Evolutionary conservation across 2,329 filamentous ascomycete genomes (phyloP), one percentile per base, ranked within the genome.

Genomic region (Thelonectria blattea): DNA sequence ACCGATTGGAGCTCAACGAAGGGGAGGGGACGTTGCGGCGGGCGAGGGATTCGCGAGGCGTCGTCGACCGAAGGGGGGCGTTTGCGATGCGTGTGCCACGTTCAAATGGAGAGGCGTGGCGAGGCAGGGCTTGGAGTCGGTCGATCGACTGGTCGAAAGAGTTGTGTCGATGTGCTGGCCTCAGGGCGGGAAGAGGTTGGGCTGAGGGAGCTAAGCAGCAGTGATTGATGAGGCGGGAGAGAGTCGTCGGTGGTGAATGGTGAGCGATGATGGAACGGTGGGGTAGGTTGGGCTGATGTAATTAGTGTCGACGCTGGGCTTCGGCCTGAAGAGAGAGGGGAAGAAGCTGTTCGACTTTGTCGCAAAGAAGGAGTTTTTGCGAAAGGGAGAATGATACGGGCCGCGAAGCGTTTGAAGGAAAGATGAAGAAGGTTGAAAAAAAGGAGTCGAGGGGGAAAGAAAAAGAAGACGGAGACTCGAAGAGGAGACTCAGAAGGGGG

Each of bases 401-500:
- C 27, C 27, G 8, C 27, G 27, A 30, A 2, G 27, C 50, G 51
- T 60, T 47, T 49, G 30, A 56, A 59, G 47, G 56, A 61, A 61
- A 42, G 56, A 45, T 49, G 55, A 56, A 54, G 61, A 61, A 50
- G 52, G 52, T n/a, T 42, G 62, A 52, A 58, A 54, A 20, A 62
- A 54, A 66, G 54, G 56, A 42, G 30, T 50, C 37, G 58, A 60
- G 52, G 55, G 53, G 56, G 22, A 24, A 24, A 51, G 51, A 42
- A 37, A 46, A 42, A 51, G 62, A 51, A 61, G 34, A 37, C 15
- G 34, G 34, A 37, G 34, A 14, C 34, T 34, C 3, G 32, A n/a
- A 55, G 58, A 67, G 52, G 53, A 58, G 56, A 57, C 59, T 66
- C 49, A 64, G 65, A 57, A 54, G 57, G 65, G 63, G 64, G 52